A percentile compares a stretch with the other conserved stretches of the same genome.
Evolutionary conservation across 2,329 filamentous ascomycete genomes (phyloP).

Genomic region (Epichloe festucae): DNA sequence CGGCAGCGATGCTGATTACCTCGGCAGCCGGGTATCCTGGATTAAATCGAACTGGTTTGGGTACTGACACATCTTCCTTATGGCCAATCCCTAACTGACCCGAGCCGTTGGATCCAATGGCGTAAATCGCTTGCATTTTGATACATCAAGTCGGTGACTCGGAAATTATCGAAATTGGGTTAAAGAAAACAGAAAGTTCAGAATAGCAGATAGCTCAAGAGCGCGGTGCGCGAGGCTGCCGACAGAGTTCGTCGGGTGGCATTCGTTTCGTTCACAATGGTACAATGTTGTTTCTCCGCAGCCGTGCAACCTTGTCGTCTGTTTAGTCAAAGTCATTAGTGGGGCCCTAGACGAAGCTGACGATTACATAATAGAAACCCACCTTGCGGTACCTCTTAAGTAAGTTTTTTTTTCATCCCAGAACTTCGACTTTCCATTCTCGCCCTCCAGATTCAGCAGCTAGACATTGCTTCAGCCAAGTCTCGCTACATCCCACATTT

Average conservation of each 20-base stretch:
- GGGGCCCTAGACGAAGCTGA: not conserved
- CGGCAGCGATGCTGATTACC: slow-evolving; percentile 37
- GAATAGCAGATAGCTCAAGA: too few species aligned
- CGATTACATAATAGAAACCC: slow-evolving; percentile 3
- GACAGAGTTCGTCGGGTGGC: too few species aligned
- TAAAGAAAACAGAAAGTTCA: too few species aligned
- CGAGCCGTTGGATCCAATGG: slow-evolving; percentile 65
- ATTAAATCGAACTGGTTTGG: slow-evolving; percentile 48
- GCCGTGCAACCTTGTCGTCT: too few species aligned
- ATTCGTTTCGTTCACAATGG: not conserved
- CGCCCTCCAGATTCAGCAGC: not conserved
- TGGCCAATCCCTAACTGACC: slow-evolving; percentile 63
- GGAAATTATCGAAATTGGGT: not conserved
- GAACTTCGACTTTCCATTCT: rapidly evolving
- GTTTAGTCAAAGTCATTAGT: not conserved
- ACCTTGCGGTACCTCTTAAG: not conserved
- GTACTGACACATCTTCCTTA: slow-evolving; percentile 55
- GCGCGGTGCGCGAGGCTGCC: too few species aligned
- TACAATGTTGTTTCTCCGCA: too few species aligned
- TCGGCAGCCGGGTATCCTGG: slow-evolving; percentile 22
- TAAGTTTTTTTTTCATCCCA: not conserved
- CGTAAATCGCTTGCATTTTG: slow-evolving; percentile 42
- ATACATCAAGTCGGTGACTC: not conserved
- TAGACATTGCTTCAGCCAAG: not conserved
- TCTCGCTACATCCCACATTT: not conserved